Conservation (phyloP, 768 basidiomycete species). For the Lentinula detonsa region DNA sequence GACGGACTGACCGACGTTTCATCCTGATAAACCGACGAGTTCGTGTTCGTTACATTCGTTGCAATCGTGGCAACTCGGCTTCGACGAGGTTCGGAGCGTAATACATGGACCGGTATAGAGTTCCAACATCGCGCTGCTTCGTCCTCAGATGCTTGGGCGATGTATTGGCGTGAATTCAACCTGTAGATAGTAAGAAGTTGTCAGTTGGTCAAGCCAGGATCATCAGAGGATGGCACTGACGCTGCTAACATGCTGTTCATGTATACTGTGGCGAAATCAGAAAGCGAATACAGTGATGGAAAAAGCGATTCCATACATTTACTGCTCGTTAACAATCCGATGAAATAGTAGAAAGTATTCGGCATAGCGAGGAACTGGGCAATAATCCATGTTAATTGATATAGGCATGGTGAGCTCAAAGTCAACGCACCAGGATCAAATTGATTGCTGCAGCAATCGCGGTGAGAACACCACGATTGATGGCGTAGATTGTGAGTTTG, state of each 20-base stretch:
- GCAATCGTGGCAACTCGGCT: neutral
- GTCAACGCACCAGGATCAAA: constrained; percentile 12
- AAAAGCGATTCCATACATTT: constrained; percentile 10
- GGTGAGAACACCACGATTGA: constrained; percentile 17
- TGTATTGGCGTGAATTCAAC: neutral
- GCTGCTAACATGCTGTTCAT: constrained; percentile 11
- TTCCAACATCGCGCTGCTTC: neutral
- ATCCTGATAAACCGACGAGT: neutral
- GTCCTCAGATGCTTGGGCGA: neutral
- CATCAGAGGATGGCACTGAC: neutral
- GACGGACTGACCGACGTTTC: neutral
- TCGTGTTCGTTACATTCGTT: neutral
- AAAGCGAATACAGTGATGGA: neutral
- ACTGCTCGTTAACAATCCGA: constrained; percentile 15
- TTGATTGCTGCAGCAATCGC: constrained; percentile 13
- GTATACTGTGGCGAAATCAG: neutral
- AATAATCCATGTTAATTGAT: neutral
- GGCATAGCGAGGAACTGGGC: constrained; percentile 14
- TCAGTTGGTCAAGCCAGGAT: too few species aligned
- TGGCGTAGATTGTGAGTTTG: constrained; percentile 15
- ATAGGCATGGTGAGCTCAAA: neutral
- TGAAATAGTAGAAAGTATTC: constrained; percentile 16
- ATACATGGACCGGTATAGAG: neutral
- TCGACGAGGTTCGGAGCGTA: neutral
- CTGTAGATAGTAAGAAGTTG: neutral